Percentiles rank a stretch among this genome's conserved stretches.
Evolutionary conservation across 257 asterid species (phyloP).

Genomic region (Nemophila menziesii): DNA sequence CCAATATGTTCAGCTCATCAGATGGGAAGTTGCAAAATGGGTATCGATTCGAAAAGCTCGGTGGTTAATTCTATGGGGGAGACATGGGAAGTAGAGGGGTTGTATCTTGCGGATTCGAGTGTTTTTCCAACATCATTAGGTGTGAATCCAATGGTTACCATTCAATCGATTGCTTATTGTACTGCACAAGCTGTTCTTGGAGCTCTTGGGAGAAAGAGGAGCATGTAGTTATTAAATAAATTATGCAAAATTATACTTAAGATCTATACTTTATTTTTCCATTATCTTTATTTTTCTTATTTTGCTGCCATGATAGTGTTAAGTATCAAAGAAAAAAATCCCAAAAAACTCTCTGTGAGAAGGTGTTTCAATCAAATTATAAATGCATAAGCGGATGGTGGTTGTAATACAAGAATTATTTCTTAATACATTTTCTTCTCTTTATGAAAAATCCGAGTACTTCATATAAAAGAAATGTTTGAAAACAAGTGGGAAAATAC

Average conservation of each 20-base stretch:
- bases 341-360: too few relatives aligned
- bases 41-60: conserved; percentile 39
- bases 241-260: too few relatives aligned
- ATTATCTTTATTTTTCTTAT: not conserved
- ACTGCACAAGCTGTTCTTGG: conserved; percentile 53
- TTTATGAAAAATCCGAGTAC: too few relatives aligned
- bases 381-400: too few relatives aligned
- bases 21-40: conserved; percentile 95
- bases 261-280: not conserved
- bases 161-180: conserved; percentile 79
- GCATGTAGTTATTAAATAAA: not conserved
- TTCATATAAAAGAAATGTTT: too few relatives aligned
- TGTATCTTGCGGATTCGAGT: conserved; percentile 69
- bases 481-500: too few relatives aligned
- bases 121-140: conserved; percentile 87
- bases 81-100: conserved; percentile 69
- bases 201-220: conserved; percentile 21
- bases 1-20: conserved; percentile 82
- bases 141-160: conserved; percentile 85
- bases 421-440: too few relatives aligned
- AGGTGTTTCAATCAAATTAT: too few relatives aligned
- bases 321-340: too few relatives aligned
- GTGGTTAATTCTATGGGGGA: conserved; percentile 52
- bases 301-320: not conserved
- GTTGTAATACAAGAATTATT: too few relatives aligned